Conservation (phyloP, 164 flowering plant species). For the Stephania cephalantha region DNA sequence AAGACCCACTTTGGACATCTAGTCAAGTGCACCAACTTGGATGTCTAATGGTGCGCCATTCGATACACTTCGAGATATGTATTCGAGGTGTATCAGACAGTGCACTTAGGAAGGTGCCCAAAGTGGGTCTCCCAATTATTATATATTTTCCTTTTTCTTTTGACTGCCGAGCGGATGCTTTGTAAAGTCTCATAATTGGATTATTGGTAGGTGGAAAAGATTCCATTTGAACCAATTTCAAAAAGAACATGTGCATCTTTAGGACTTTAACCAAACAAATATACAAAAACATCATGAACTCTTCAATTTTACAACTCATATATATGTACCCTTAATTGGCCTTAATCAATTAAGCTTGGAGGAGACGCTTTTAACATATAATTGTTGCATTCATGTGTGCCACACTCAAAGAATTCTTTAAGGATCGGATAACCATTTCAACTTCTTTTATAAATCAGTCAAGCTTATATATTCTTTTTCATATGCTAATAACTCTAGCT, state of each 20-base stretch:
- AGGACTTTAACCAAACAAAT: neutral
- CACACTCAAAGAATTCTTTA: conserved; percentile 10
- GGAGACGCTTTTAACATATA: neutral
- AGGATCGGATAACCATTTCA: neutral
- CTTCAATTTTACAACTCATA: too few relatives aligned
- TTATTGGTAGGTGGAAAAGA: neutral
- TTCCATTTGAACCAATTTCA: neutral
- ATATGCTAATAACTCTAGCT: neutral
- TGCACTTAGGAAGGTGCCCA: too few relatives aligned
- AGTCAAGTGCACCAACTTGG: too few relatives aligned
- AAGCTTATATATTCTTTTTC: neutral
- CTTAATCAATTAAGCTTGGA: neutral
- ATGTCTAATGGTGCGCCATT: too few relatives aligned
- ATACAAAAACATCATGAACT: too few relatives aligned
- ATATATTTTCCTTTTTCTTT: neutral
- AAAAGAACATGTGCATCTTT: neutral
- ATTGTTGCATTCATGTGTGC: conserved; percentile 1
- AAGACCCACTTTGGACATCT: too few relatives aligned
- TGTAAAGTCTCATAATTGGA: neutral
- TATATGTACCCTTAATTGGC: neutral
- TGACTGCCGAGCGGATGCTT: neutral
- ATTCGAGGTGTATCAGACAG: too few relatives aligned
- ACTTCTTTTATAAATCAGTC: neutral
- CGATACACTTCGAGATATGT: too few relatives aligned
- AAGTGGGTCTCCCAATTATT: too few relatives aligned